Evolutionary conservation across 352 stramenopile species (phyloP).

Genomic region (Globisporangium middletonii): DNA sequence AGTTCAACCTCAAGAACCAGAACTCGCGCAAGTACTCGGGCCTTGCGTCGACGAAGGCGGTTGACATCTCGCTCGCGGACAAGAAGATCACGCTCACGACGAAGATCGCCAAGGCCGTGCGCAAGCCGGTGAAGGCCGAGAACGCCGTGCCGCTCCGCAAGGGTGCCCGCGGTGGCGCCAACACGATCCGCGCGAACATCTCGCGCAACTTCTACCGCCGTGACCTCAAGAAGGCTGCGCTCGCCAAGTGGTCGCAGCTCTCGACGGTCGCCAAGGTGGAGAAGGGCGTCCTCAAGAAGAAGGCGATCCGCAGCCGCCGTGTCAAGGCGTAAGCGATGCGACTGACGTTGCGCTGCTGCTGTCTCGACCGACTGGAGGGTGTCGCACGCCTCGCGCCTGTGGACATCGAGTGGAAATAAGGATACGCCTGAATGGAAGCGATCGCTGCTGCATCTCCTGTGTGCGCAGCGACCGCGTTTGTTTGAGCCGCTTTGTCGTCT

Average conservation of each 20-base stretch:
- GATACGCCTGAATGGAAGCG: conserved; percentile 3
- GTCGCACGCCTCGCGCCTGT: neutral
- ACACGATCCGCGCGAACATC: conserved; percentile 87
- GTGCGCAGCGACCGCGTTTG: conserved; percentile 11
- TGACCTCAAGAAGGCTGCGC: conserved; percentile 80
- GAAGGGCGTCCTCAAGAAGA: conserved; percentile 85
- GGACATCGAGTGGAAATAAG: conserved; percentile 10
- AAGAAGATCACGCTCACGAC: conserved; percentile 84
- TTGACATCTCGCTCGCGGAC: conserved; percentile 87
- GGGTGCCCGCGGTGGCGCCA: conserved; percentile 70
- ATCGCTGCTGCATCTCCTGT: neutral
- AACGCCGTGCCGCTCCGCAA: conserved; percentile 80
- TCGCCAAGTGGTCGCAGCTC: conserved; percentile 83
- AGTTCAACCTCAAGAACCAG: conserved; percentile 94
- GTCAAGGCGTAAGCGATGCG: conserved; percentile 52
- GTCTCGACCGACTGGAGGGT: conserved; percentile 1
- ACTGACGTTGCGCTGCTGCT: neutral
- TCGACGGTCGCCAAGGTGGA: conserved; percentile 85
- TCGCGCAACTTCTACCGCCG: conserved; percentile 86
- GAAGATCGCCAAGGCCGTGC: conserved; percentile 68
- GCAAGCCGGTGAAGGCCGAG: conserved; percentile 66
- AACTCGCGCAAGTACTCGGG: conserved; percentile 97
- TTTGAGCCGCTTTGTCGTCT: conserved; percentile 5
- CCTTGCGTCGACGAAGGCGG: conserved; percentile 90
- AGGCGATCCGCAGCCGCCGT: conserved; percentile 77